A percentile compares a stretch with the other conserved stretches of the same genome.
phyloP scores from a whole-genome alignment of 116 monocot species.

The Phalaenopsis hybrid region DNA sequence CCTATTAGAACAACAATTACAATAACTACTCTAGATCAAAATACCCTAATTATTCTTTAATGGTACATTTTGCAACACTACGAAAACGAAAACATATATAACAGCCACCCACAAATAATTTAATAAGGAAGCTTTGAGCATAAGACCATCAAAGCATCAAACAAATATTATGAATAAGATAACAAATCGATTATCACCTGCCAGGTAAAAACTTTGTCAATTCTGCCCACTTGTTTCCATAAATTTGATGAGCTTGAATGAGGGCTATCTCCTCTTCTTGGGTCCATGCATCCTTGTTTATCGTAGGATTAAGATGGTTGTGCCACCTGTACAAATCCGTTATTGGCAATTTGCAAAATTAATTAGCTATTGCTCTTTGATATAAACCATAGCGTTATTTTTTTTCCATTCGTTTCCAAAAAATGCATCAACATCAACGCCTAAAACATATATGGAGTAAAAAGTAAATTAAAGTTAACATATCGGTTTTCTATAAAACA shows the following conservation, averaged over 20 bases:
- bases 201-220: slow-evolving; percentile 91
- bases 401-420: no score
- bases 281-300: slow-evolving; percentile 95
- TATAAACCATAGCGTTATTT: neutral
- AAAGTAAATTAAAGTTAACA: no score
- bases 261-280: slow-evolving; percentile 91
- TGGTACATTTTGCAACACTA: neutral
- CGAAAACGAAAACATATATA: neutral
- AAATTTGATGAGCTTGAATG: slow-evolving; percentile 87
- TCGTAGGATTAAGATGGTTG: slow-evolving; percentile 92
- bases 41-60: neutral
- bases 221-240: slow-evolving; percentile 99
- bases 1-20: neutral
- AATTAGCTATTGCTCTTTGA: neutral
- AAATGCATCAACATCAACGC: neutral
- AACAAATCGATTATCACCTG: slow-evolving; percentile 31
- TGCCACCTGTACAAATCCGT: slow-evolving; percentile 53
- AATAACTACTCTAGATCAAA: neutral
- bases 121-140: neutral
- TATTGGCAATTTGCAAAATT: neutral
- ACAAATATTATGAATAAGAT: neutral
- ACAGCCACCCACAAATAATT: neutral
- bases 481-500: no score
- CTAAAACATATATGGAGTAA: neutral
- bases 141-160: neutral